A percentile compares a stretch with the other conserved stretches of the same genome.
Evolutionary conservation across 805 yeast species (phyloP).

Genomic region (Alloascoidea hylecoeti): DNA sequence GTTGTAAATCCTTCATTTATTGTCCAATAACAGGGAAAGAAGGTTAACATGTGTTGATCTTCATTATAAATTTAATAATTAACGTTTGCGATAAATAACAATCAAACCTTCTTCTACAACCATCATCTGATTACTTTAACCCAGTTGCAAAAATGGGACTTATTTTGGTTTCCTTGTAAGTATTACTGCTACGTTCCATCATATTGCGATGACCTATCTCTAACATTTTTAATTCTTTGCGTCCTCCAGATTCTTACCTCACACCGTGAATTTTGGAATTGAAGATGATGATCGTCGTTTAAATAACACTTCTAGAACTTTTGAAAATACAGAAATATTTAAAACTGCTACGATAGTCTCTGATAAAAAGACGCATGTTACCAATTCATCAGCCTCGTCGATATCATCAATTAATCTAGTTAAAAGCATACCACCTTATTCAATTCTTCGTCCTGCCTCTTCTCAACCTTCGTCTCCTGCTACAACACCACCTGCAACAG

Average conservation of each 20-base stretch:
- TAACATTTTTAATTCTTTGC: too few species aligned
- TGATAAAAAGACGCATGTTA: background rate
- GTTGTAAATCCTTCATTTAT: background rate
- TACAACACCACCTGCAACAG: too few species aligned
- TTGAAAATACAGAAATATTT: background rate
- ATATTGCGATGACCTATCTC: too few species aligned
- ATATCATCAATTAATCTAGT: background rate
- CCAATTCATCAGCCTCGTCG: background rate
- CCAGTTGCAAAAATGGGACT: background rate
- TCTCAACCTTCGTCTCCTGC: background rate
- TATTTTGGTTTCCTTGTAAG: too few species aligned
- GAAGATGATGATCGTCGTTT: too few species aligned
- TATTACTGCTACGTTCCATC: too few species aligned
- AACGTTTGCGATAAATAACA: background rate
- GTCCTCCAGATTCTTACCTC: conserved; percentile 1
- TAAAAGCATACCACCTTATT: background rate
- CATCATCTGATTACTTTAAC: background rate
- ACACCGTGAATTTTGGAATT: background rate
- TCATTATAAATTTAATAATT: background rate
- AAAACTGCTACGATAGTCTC: background rate
- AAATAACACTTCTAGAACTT: too few species aligned
- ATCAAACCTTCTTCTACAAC: background rate
- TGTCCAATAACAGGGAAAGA: background rate
- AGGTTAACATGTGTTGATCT: background rate
- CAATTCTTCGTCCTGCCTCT: background rate